Base-by-base conservation (phyloP, 257 asterid genomes). In the Striga asiatica region DNA sequence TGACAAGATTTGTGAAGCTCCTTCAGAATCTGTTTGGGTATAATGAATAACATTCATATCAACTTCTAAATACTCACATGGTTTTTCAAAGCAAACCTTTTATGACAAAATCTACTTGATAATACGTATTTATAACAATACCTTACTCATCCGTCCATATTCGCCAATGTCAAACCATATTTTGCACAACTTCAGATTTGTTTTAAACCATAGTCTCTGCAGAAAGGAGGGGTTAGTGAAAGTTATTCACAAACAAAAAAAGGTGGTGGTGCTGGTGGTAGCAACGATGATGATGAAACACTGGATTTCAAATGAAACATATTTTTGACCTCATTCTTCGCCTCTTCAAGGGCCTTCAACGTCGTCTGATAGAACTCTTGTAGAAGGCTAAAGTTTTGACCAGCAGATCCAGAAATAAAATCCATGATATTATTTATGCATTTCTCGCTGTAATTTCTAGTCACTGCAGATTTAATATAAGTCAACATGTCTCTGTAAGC, bases 201-300 rank as follows among this genome's bases (percentile, higher is more conserved):
- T 88, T 80, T 92, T 92, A 79, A 92, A 92, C 98, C 98, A 92
- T 14, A 92, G 76, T 60, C 98, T 84, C 98, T 92, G 88, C 28
- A 49, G 68, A 61, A 48, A 49, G 41, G 43, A 12, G 35, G 6
- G 6, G 35, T 1, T 1, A 10, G 58, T 68, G 35, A 71, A 54
- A 24, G 31, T 52, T 21, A 9, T 52, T 52, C 57, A 27, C 60
- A 16, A 41, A 19, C n/a, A n/a, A n/a, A n/a, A n/a, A n/a, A n/a
- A n/a, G n/a, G n/a, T n/a, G n/a, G n/a, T n/a, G n/a, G n/a, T n/a
- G n/a, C n/a, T n/a, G n/a, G n/a, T n/a, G n/a, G n/a, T n/a, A n/a
- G n/a, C n/a, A n/a, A n/a, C 28, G 66, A 50, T 2, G 20, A 62
- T 4, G 39, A 10, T 17, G 18, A 23, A 37, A 45, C 11, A 22